Conservation (phyloP, 768 basidiomycete species). For the Hemileccinum impolitum region DNA sequence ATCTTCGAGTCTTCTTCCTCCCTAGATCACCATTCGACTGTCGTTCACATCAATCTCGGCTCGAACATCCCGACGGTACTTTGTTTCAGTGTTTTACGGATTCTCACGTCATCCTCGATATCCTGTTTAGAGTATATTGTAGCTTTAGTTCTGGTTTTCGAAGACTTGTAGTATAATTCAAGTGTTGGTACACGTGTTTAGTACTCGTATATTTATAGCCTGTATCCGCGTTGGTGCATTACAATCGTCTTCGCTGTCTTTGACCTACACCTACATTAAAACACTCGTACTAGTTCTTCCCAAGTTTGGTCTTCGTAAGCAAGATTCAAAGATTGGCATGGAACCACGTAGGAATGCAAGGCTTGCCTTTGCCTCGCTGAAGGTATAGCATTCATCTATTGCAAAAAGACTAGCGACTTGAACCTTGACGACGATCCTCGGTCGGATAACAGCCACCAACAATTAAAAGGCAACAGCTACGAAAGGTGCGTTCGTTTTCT, state of each 20-base stretch:
- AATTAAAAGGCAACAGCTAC: constrained; percentile 50
- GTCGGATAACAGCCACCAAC: constrained; percentile 33
- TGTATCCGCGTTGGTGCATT: neutral
- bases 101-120: constrained; percentile 4
- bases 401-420: neutral
- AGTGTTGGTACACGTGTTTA: neutral
- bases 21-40: constrained; percentile 2
- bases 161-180: constrained; percentile 2
- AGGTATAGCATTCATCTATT: constrained; percentile 18
- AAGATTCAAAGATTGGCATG: constrained; percentile 19
- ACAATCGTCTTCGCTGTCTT: neutral
- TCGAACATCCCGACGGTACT: neutral
- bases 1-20: neutral
- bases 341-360: constrained; percentile 18
- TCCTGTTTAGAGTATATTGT: constrained; percentile 14
- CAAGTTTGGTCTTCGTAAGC: neutral
- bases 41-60: neutral
- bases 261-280: neutral
- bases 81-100: constrained; percentile 8
- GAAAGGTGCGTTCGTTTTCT: constrained; percentile 39
- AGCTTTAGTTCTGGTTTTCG: constrained; percentile 2
- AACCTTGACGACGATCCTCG: neutral
- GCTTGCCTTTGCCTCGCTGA: constrained; percentile 20
- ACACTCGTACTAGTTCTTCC: neutral
- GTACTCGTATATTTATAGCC: constrained; percentile 1